Percentiles rank a stretch among this genome's conserved stretches.
Evolutionary conservation across 768 basidiomycete genomes (phyloP).

Genomic region (Suillus occidentalis): DNA sequence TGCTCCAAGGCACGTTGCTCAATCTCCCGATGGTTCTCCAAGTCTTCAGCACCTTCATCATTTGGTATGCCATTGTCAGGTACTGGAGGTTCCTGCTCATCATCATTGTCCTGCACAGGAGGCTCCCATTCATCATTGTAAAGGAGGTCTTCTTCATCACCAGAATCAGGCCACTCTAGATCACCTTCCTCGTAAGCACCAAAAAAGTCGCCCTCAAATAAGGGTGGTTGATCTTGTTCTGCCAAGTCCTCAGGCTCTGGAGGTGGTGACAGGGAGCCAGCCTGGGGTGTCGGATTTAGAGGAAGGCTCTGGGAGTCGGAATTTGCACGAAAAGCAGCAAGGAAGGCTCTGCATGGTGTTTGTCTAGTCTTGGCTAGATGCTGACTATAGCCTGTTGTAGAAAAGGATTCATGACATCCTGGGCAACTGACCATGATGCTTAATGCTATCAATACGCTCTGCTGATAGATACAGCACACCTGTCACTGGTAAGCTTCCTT

Average conservation of each 20-base stretch:
- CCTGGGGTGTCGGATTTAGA: no score
- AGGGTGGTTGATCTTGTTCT: not conserved
- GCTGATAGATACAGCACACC: no score
- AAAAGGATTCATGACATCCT: not conserved
- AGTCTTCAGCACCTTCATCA: not conserved
- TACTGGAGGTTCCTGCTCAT: no score
- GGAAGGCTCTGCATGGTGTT: not conserved
- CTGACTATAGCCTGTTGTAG: not conserved
- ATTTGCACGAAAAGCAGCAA: not conserved
- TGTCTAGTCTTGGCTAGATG: not conserved
- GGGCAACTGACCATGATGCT: not conserved
- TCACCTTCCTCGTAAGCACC: not conserved
- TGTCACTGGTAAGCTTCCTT: no score
- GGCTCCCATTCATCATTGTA: not conserved
- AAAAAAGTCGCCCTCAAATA: not conserved
- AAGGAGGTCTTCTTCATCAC: not conserved
- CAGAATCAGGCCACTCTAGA: not conserved
- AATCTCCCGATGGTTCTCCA: not conserved
- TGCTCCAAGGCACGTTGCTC: not conserved
- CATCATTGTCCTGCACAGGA: not conserved
- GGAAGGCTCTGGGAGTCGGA: not conserved
- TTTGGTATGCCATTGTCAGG: no score
- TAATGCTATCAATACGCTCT: not conserved
- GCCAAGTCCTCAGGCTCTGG: no score
- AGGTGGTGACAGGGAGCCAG: no score